Percentiles rank a stretch among this genome's conserved stretches.
These are phyloP conservation scores for Acarospora socialis DNA, from an alignment of 2,329 filamentous ascomycete genomes.

Conservation along the genomic window DNA sequence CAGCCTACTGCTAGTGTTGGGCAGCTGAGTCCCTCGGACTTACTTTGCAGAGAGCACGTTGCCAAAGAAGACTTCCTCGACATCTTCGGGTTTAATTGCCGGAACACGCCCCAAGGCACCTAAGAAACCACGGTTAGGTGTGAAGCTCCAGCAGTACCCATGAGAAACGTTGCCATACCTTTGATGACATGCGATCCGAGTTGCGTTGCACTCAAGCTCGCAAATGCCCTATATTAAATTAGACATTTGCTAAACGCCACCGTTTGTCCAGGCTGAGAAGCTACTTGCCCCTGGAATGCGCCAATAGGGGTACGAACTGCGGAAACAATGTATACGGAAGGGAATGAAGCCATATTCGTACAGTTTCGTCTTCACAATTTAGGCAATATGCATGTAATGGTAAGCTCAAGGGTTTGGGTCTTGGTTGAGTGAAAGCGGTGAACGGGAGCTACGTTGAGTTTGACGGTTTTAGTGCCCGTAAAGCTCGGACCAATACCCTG, in stretches of 20 bases:
- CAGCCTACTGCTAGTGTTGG: slow-evolving; percentile 15
- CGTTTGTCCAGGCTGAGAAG: slow-evolving; percentile 9
- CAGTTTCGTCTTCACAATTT: slow-evolving; percentile 4
- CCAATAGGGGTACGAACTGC: slow-evolving; percentile 81
- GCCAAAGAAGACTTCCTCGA: slow-evolving; percentile 95
- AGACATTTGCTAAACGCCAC: background rate
- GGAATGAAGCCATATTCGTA: slow-evolving; percentile 58
- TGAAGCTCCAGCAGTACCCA: background rate
- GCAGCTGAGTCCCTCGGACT: slow-evolving; percentile 17
- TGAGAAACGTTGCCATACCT: slow-evolving; percentile 37
- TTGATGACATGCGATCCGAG: slow-evolving; percentile 88
- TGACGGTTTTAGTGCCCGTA: no score
- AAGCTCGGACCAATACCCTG: no score
- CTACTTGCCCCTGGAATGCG: slow-evolving; percentile 74
- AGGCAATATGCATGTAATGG: slow-evolving; percentile 3
- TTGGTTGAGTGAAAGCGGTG: no score
- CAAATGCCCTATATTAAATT: slow-evolving; percentile 54
- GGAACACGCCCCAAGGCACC: slow-evolving; percentile 74
- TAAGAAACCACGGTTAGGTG: slow-evolving; percentile 17
- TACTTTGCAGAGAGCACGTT: slow-evolving; percentile 97
- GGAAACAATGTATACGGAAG: slow-evolving; percentile 91
- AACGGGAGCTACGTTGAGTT: no score
- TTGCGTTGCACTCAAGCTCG: slow-evolving; percentile 71
- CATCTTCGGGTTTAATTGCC: slow-evolving; percentile 71
- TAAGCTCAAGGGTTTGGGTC: no score